These are phyloP conservation scores for Tetracladium setigerum DNA, from an alignment of 495 filamentous ascomycete genomes.

Conservation along the genomic window DNA sequence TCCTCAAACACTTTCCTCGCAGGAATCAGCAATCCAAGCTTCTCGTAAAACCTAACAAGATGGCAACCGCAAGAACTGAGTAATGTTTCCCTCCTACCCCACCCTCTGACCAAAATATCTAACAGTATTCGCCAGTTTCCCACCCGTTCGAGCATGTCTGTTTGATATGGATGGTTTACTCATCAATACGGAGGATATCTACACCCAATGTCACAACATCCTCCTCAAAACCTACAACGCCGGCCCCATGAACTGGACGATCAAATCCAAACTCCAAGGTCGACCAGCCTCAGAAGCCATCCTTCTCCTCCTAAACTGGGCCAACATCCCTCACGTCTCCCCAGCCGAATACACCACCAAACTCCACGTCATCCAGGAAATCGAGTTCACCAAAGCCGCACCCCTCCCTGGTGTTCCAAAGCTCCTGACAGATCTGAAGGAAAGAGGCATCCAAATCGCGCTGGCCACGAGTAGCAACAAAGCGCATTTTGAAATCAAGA, in stretches of 20 bases:
- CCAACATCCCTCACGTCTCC: slow-evolving; percentile 66
- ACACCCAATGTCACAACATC: slow-evolving; percentile 74
- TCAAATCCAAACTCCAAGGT: slow-evolving; percentile 92
- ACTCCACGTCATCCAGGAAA: slow-evolving; percentile 51
- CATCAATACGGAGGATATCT: slow-evolving; percentile 92
- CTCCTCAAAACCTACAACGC: slow-evolving; percentile 65
- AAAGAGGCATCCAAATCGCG: slow-evolving; percentile 60
- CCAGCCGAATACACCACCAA: slow-evolving; percentile 52
- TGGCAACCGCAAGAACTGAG: slow-evolving; percentile 15
- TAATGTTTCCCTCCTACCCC: not conserved
- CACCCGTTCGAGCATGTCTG: slow-evolving; percentile 84
- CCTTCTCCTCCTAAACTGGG: slow-evolving; percentile 56
- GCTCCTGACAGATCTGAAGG: slow-evolving; percentile 49
- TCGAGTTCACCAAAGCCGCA: slow-evolving; percentile 61
- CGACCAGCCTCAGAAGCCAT: slow-evolving; percentile 65
- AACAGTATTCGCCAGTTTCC: slow-evolving; percentile 25
- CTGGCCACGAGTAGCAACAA: slow-evolving; percentile 72
- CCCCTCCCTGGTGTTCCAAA: slow-evolving; percentile 71
- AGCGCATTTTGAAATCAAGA: slow-evolving; percentile 73
- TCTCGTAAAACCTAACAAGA: not conserved
- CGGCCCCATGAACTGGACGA: slow-evolving; percentile 78
- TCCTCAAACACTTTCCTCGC: no score
- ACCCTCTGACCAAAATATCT: not conserved
- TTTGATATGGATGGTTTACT: slow-evolving; percentile 99
- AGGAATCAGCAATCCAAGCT: no score